A percentile compares a stretch with the other conserved stretches of the same genome.
Evolutionary conservation across 2,329 filamentous ascomycete genomes (phyloP).

Genomic region (Xylaria polymorpha): DNA sequence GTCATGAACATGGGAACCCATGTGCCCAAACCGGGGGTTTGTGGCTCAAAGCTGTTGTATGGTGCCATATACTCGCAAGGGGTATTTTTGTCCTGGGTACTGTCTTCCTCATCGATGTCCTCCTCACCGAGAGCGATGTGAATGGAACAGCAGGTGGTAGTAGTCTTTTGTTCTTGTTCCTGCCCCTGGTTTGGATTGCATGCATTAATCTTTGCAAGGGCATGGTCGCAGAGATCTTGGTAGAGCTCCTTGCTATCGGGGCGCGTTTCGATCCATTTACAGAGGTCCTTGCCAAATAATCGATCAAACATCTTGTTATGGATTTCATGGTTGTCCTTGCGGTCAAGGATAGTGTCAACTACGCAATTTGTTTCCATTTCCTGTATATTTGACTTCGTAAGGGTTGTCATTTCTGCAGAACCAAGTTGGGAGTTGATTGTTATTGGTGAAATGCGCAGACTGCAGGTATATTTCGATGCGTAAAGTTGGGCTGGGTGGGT

Average conservation of each 20-base stretch:
- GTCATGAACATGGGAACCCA: slow-evolving; percentile 16
- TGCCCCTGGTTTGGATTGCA: neutral
- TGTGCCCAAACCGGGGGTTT: neutral
- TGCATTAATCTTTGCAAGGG: neutral
- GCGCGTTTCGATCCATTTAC: neutral
- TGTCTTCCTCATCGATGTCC: neutral
- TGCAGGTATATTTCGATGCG: neutral
- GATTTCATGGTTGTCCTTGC: neutral
- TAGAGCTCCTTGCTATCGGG: neutral
- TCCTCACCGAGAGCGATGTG: neutral
- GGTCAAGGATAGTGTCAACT: neutral
- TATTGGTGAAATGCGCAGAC: neutral
- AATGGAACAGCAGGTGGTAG: neutral
- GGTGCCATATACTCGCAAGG: slow-evolving; percentile 3
- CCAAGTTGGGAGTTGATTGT: too few relatives aligned
- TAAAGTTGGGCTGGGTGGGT: neutral
- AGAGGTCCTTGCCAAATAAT: neutral
- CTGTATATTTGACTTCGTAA: neutral
- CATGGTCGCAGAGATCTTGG: neutral
- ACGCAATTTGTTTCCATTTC: neutral
- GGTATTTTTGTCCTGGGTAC: neutral
- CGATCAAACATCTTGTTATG: neutral
- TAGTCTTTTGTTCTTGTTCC: neutral
- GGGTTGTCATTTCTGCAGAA: neutral
- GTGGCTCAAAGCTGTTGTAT: slow-evolving; percentile 6